Percentiles rank a stretch among this genome's conserved stretches.
Evolutionary conservation across 2,329 filamentous ascomycete species (phyloP).

Genomic region (Xylaria digitata): DNA sequence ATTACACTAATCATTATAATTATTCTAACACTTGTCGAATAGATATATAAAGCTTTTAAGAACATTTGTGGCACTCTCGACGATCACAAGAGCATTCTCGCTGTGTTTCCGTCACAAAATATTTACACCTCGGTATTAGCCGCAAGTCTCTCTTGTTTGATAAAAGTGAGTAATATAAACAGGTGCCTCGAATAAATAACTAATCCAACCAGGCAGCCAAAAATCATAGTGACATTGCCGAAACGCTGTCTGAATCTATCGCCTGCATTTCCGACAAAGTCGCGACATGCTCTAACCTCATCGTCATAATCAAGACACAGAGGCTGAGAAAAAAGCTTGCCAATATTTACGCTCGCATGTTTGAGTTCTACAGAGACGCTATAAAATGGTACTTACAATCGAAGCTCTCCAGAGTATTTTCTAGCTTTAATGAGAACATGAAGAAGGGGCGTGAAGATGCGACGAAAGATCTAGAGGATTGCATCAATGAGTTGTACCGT

Average conservation of each 20-base stretch:
- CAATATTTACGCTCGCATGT: conserved; percentile 36
- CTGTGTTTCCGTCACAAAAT: conserved; percentile 35
- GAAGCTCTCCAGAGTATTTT: conserved; percentile 26
- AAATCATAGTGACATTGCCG: conserved; percentile 36
- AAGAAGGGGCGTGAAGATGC: conserved; percentile 12
- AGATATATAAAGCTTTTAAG: conserved; percentile 34
- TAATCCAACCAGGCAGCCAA: conserved; percentile 29
- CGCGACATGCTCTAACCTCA: conserved; percentile 28
- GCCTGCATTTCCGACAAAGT: conserved; percentile 35
- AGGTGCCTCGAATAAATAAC: not conserved
- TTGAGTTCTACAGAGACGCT: conserved; percentile 32
- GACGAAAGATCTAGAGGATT: conserved; percentile 22
- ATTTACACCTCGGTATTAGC: conserved; percentile 30
- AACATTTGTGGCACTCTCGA: conserved; percentile 33
- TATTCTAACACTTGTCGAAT: conserved; percentile 3
- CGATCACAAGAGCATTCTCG: conserved; percentile 33
- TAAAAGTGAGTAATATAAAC: conserved; percentile 26
- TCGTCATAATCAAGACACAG: conserved; percentile 32
- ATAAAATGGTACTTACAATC: conserved; percentile 36
- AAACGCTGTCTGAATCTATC: conserved; percentile 30
- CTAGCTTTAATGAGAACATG: conserved; percentile 31
- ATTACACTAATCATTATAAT: not conserved
- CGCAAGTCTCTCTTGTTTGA: conserved; percentile 34
- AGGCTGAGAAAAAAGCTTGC: conserved; percentile 33
- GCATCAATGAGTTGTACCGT: conserved; percentile 32